Base-by-base conservation (phyloP, 225 moss, liverwort and hornwort species). In the Sphagnum contortum region DNA sequence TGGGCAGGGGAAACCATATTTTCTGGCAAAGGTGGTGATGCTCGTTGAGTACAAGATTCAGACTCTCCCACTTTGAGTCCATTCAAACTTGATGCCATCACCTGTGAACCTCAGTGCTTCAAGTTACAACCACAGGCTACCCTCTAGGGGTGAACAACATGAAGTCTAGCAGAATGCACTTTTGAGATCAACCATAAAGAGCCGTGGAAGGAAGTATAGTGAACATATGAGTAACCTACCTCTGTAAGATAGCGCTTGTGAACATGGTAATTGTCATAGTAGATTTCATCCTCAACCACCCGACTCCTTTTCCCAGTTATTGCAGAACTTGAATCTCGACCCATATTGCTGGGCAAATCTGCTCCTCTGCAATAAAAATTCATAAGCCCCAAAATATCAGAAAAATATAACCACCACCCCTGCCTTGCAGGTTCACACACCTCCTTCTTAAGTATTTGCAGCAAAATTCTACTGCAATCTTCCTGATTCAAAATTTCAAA, bases 171-270 rank as follows among this genome's bases (percentile, higher is more conserved):
- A 29, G 29, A 29, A 29, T 29, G 29, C 29, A 29, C 29, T 29
- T 29, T 29, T 29, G 29, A 29, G 29, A 29, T 29, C 29, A 29
- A 29, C 29, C 29, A 29, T 29, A 29, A 29, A 29, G 29, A 29
- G 29, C 29, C 1, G 29, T 29, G 29, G 29, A 29, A 29, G 29
- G 29, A 29, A 29, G 29, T 29, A 29, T 29, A 29, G 29, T 29
- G 29, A 29, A 29, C 29, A 29, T 1, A 29, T 29, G 29, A 29
- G 29, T 29, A 29, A 29, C 77, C 68, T 68, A 96, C 95, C 90
- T 96, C 90, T 56, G 95, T 92, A 45, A 96, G 87, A 73, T 90
- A 96, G 49, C 96, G 79, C 62, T 96, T 96, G 66, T 96, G 96
- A 1, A 81, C 79, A 59, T 92, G 96, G 70, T 86, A 96, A 67